phyloP scores from a whole-genome alignment of 805 yeast genomes.

The Cyberlindnera mississippiensis region DNA sequence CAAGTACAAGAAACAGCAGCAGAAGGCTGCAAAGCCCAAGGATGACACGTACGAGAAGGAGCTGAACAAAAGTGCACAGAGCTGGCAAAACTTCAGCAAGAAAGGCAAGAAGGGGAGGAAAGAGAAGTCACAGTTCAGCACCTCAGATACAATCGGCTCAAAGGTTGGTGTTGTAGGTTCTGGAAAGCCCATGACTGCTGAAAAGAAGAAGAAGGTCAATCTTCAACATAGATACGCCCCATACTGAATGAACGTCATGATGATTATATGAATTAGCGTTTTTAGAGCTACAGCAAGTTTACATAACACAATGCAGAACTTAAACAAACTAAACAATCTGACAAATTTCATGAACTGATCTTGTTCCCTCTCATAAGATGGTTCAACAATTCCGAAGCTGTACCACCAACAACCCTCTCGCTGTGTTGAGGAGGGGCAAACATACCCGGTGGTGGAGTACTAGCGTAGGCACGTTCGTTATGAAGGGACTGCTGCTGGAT shows the following conservation, averaged over 20 bases:
- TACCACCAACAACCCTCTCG: constrained; percentile 33
- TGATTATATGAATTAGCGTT: background rate
- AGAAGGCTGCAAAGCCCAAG: constrained; percentile 4
- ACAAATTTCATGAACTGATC: constrained; percentile 28
- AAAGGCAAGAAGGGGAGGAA: constrained; percentile 12
- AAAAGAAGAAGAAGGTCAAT: constrained; percentile 6
- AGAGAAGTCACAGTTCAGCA: constrained; percentile 10
- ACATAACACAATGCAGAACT: background rate
- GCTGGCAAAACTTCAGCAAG: constrained; percentile 21
- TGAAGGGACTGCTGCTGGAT: constrained; percentile 19
- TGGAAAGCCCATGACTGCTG: constrained; percentile 12
- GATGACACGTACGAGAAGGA: constrained; percentile 11
- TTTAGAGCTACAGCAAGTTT: no score
- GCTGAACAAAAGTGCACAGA: constrained; percentile 15
- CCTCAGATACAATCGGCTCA: constrained; percentile 10
- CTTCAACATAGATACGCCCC: constrained; percentile 16
- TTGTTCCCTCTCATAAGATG: constrained; percentile 82
- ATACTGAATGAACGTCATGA: constrained; percentile 7
- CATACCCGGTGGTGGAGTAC: constrained; percentile 74
- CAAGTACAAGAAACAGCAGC: constrained; percentile 12
- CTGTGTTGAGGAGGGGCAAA: constrained; percentile 31
- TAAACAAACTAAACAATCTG: background rate
- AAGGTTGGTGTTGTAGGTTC: constrained; percentile 19
- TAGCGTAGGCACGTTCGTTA: constrained; percentile 34
- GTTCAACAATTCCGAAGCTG: constrained; percentile 75